These are phyloP conservation scores for Cryptosporidium andersoni DNA, from an alignment of 169 alveolate genomes.

Conservation along the genomic window DNA sequence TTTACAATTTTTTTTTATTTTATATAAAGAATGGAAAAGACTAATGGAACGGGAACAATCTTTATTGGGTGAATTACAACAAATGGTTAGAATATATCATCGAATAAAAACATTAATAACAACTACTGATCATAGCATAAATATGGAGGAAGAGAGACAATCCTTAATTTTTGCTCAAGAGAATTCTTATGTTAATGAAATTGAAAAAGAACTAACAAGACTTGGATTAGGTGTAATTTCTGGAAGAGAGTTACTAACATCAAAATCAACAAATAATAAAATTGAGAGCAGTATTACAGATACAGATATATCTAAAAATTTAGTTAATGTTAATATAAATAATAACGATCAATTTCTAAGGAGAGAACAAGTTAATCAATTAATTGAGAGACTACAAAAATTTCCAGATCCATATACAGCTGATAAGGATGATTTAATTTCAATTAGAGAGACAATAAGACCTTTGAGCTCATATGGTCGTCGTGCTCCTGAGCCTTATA, in stretches of 20 bases:
- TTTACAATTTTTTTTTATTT: conserved; percentile 26
- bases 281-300: not conserved
- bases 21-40: conserved; percentile 61
- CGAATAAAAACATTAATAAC: conserved; percentile 23
- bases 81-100: conserved; percentile 65
- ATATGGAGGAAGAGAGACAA: not conserved
- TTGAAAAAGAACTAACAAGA: conserved; percentile 65
- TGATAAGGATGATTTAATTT: conserved; percentile 28
- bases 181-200: conserved; percentile 7
- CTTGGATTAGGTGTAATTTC: conserved; percentile 62
- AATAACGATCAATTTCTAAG: conserved; percentile 6
- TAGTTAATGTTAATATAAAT: not conserved
- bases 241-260: conserved; percentile 23
- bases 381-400: conserved; percentile 20
- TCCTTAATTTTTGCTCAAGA: conserved; percentile 20
- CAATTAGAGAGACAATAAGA: conserved; percentile 61
- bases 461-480: conserved; percentile 62
- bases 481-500: conserved; percentile 69
- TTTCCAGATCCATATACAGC: conserved; percentile 62
- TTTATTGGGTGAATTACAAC: conserved; percentile 26
- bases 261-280: not conserved
- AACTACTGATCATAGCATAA: not conserved
- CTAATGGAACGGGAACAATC: conserved; percentile 4
- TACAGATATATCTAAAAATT: not conserved
- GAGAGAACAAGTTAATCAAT: conserved; percentile 54